Evolutionary conservation across 306 rosid genomes (phyloP).

Genomic region (Inga laurina): DNA sequence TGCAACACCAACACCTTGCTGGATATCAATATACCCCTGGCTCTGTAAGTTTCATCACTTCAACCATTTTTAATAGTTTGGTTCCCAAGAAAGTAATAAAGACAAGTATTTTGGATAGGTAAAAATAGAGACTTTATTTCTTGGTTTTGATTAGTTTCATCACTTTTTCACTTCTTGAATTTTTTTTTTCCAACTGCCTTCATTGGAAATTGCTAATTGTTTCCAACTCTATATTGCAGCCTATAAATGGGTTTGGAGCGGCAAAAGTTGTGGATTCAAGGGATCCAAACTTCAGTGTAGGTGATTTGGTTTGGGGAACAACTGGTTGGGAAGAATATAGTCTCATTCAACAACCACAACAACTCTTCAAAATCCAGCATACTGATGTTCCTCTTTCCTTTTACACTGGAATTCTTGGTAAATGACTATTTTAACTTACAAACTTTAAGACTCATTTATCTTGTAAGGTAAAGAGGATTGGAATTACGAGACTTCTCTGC

Average conservation of each 20-base stretch:
- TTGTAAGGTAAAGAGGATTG: not conserved
- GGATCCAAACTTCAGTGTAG: constrained; percentile 46
- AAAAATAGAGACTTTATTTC: not conserved
- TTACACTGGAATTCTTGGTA: constrained; percentile 75
- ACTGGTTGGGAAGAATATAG: constrained; percentile 70
- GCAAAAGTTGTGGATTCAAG: constrained; percentile 61
- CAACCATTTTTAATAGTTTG: not conserved
- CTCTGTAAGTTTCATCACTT: constrained; percentile 33
- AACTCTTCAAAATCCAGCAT: constrained; percentile 49
- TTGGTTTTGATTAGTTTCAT: not conserved
- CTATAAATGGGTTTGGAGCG: constrained; percentile 48
- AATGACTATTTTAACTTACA: not conserved
- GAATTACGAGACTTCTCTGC: not conserved
- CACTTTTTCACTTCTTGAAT: not conserved
- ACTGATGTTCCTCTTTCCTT: constrained; percentile 67
- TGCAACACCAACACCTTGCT: not conserved
- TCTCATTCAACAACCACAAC: constrained; percentile 33
- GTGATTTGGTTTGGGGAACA: constrained; percentile 68
- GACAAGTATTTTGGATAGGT: not conserved
- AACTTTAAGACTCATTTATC: not conserved
- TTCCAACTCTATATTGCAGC: constrained; percentile 20
- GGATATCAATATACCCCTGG: constrained; percentile 35
- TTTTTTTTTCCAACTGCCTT: not conserved
- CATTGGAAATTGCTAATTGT: not conserved
- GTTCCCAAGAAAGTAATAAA: not conserved